Evolutionary conservation across 805 yeast species (phyloP).

Genomic region (Lachancea dasiensis): DNA sequence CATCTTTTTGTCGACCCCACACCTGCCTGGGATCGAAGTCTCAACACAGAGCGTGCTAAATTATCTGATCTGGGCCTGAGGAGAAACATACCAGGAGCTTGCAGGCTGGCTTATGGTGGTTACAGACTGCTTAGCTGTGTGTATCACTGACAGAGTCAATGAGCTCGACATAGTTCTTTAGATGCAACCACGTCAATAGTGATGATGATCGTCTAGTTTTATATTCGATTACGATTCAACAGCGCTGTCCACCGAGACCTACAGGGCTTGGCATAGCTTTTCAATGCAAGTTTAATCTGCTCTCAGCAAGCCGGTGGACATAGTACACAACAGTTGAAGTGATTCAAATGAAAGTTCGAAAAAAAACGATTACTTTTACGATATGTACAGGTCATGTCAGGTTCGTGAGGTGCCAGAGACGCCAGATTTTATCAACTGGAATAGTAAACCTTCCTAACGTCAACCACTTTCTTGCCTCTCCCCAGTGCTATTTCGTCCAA

Average conservation of each 20-base stretch:
- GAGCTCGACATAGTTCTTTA: no score
- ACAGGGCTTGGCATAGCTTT: no score
- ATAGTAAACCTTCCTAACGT: conserved; percentile 85
- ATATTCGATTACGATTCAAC: no score
- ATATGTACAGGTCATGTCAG: conserved; percentile 1
- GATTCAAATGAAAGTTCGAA: neutral
- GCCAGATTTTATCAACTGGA: conserved; percentile 34
- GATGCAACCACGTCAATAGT: no score
- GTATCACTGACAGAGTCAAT: no score
- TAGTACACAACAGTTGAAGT: no score
- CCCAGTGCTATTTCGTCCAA: conserved; percentile 83
- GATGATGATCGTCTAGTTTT: no score
- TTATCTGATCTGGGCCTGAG: neutral
- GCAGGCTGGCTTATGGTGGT: no score
- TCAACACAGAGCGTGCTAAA: conserved; percentile 1
- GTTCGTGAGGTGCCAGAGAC: conserved; percentile 15
- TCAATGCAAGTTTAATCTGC: no score
- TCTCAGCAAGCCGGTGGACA: no score
- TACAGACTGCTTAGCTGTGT: neutral
- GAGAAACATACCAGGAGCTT: conserved; percentile 5
- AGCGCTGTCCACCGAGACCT: no score
- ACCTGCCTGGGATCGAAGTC: neutral
- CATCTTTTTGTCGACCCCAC: conserved; percentile 16
- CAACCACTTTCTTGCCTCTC: conserved; percentile 93
- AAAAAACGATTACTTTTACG: neutral